Evolutionary conservation across 805 yeast species (phyloP), one percentile per base, ranked within the genome.

Genomic region (Lipomyces yamanashiensis): DNA sequence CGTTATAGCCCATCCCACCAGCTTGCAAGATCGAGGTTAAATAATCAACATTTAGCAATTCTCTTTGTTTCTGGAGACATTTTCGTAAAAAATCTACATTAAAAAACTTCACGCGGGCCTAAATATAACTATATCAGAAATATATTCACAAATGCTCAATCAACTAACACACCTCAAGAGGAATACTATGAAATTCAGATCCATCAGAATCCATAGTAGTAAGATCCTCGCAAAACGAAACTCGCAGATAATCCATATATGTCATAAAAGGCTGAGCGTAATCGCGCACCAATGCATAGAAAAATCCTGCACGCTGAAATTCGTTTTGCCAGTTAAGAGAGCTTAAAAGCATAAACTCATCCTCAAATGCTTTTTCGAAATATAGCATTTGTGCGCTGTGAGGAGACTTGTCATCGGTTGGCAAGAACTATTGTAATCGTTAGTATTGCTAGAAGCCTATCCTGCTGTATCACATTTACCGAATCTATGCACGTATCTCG

Each of bases 91-190:
- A 53, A 1, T 28, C 19, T 5, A 53, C 17, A 33, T 53, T 53
- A 9, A 6, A 40, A 28, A 53, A 53, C 15, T 53, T 53, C 39
- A 53, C 57, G n/a, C 55, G 55, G n/a, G 55, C 45, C 55, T 52
- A 50, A n/a, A 45, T 39, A n/a, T 8, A 7, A 36, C 21, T n/a
- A 19, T 48, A 39, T 15, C 17, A 12, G 17, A 23, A 13, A 13
- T 1, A 48, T 33, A 6, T n/a, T 48, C 15, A 23, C 15, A 7
- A 48, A 1, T 8, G 36, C n/a, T n/a, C 40, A n/a, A 50, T 15
- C 10, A 33, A 36, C 13, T n/a, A n/a, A 2, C 57, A 6, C 28
- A 53, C 57, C 39, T 53, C 57, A 10, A 53, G 33, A 10, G 57
- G 57, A 19, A 53, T 40, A 40, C 48, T 53, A 40, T 53, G 41